Evolutionary conservation across 805 yeast species (phyloP).

Genomic region (Yamadazyma olivae): DNA sequence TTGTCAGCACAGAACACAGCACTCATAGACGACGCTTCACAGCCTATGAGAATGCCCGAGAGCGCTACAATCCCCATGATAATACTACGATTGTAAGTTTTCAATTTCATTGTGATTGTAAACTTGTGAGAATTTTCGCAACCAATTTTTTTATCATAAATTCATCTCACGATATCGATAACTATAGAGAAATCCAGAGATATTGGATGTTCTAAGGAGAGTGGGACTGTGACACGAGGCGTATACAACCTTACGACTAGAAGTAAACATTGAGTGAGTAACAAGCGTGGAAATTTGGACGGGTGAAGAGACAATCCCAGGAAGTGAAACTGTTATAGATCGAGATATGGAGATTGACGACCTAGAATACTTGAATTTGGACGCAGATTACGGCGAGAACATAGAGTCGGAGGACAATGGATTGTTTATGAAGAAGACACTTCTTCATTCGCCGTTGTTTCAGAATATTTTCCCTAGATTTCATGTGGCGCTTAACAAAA

Average conservation of each 20-base stretch:
- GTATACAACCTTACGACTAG: too few relatives aligned
- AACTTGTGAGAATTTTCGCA: not conserved
- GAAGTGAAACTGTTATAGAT: too few relatives aligned
- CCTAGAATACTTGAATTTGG: constrained; percentile 9
- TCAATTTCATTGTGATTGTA: constrained; percentile 7
- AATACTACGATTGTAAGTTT: constrained; percentile 15
- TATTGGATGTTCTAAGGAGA: too few relatives aligned
- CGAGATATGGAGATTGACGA: constrained; percentile 11
- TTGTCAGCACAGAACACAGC: constrained; percentile 18
- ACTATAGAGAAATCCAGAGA: too few relatives aligned
- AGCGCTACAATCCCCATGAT: constrained; percentile 20
- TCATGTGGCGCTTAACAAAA: constrained; percentile 27
- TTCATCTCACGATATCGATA: too few relatives aligned
- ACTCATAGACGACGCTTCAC: constrained; percentile 25
- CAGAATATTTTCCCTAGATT: constrained; percentile 31
- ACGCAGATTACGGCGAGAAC: constrained; percentile 1
- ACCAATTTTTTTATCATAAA: too few relatives aligned
- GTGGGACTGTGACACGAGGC: too few relatives aligned
- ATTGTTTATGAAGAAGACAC: constrained; percentile 28
- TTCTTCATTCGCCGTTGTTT: constrained; percentile 41
- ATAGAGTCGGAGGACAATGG: constrained; percentile 1
- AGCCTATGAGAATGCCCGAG: constrained; percentile 25
- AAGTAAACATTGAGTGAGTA: too few relatives aligned
- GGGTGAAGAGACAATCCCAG: too few relatives aligned
- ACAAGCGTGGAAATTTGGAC: too few relatives aligned